Percentiles rank a stretch among this genome's conserved stretches.
These are phyloP conservation scores for Clohesyomyces aquaticus DNA, from an alignment of 495 filamentous ascomycete species.

Conservation along the genomic window DNA sequence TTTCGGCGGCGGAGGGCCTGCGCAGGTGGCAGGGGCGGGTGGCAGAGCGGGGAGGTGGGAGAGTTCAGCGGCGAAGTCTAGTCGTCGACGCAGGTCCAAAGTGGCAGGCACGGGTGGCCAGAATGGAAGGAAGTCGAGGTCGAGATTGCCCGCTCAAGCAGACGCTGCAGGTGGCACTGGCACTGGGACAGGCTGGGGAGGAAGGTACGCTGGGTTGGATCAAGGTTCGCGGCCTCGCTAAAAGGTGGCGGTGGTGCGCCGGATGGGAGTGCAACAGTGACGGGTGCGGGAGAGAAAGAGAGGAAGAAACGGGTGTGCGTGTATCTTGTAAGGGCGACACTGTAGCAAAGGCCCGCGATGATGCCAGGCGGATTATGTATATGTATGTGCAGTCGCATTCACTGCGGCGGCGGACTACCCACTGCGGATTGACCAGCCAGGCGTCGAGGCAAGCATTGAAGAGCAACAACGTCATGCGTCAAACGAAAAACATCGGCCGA, in stretches of 20 bases:
- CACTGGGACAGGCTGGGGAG: no score
- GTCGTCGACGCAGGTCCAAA: neutral
- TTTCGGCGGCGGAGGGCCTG: constrained; percentile 22
- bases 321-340: no score
- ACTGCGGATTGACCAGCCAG: neutral
- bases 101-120: neutral
- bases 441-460: neutral
- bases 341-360: neutral
- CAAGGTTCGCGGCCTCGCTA: constrained; percentile 27
- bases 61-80: neutral
- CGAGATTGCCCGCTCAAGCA: neutral
- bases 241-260: constrained; percentile 31
- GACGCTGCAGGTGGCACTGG: no score
- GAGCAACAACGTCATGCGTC: constrained; percentile 2
- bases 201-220: neutral
- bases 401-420: neutral
- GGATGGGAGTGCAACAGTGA: constrained; percentile 2
- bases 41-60: neutral
- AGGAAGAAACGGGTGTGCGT: neutral
- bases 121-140: neutral
- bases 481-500: neutral
- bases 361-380: neutral
- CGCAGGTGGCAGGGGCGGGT: constrained; percentile 5
- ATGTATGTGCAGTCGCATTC: neutral
- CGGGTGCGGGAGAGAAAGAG: constrained; percentile 2